phyloP scores from a whole-genome alignment of 1,139 yeast species.

The Lodderomyces theae region DNA sequence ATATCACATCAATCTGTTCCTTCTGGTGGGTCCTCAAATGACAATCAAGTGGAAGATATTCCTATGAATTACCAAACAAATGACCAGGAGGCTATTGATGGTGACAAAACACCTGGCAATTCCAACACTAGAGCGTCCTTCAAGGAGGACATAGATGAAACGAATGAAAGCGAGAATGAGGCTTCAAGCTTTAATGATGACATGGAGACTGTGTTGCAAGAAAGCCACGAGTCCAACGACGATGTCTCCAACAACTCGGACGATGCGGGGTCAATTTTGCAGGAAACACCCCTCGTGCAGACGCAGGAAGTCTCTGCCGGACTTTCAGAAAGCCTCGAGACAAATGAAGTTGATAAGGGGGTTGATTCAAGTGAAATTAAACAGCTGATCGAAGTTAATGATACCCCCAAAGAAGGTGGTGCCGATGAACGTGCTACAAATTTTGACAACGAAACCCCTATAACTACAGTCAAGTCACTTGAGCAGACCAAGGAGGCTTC shows the following conservation, averaged over 20 bases:
- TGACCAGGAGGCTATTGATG: constrained; percentile 21
- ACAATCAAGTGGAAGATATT: not conserved
- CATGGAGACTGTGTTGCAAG: constrained; percentile 33
- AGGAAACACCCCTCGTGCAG: too few relatives aligned
- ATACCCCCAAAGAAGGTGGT: too few relatives aligned
- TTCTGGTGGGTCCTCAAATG: not conserved
- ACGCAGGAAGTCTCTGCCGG: too few relatives aligned
- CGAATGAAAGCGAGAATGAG: constrained; percentile 16
- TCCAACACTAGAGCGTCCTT: constrained; percentile 30
- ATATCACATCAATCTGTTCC: not conserved
- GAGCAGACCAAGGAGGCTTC: not conserved
- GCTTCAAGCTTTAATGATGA: constrained; percentile 33
- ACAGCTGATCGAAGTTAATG: too few relatives aligned
- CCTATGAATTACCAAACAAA: constrained; percentile 3
- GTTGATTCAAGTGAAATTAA: too few relatives aligned
- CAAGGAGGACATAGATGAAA: constrained; percentile 29
- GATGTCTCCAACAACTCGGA: not conserved
- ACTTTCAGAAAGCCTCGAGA: too few relatives aligned
- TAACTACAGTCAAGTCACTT: not conserved
- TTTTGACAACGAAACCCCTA: not conserved
- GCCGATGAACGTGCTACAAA: too few relatives aligned
- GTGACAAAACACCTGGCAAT: constrained; percentile 38
- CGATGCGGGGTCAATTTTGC: too few relatives aligned
- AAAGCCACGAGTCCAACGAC: constrained; percentile 17
- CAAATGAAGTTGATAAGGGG: too few relatives aligned